These are phyloP conservation scores for Trametes meyenii DNA, from an alignment of 768 basidiomycete species.

Conservation along the genomic window DNA sequence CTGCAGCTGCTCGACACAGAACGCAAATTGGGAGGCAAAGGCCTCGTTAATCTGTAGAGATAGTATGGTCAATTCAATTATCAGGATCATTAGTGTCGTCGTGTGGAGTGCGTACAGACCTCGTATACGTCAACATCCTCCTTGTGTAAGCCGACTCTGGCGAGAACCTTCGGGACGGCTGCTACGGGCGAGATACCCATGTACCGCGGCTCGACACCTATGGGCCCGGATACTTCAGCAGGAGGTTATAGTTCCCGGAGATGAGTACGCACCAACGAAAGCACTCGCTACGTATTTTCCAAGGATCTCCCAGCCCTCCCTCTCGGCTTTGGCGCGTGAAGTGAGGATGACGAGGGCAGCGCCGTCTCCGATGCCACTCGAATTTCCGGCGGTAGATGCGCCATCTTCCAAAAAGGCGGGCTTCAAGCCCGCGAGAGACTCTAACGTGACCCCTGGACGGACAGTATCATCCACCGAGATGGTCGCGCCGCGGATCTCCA, in stretches of 20 bases:
- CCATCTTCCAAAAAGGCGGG: constrained; percentile 88
- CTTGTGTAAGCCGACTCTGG: constrained; percentile 60
- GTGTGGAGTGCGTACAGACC: constrained; percentile 39
- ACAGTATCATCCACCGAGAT: constrained; percentile 87
- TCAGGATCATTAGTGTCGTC: neutral
- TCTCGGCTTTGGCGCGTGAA: constrained; percentile 74
- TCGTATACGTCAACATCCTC: constrained; percentile 80
- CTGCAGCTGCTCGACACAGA: constrained; percentile 80
- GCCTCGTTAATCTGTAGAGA: constrained; percentile 78
- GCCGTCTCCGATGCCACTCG: constrained; percentile 91
- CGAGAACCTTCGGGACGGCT: constrained; percentile 72
- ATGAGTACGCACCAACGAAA: constrained; percentile 62
- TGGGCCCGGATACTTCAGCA: neutral
- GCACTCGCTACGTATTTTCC: constrained; percentile 82
- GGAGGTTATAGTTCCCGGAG: neutral
- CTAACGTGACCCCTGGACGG: constrained; percentile 76
- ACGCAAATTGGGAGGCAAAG: constrained; percentile 92
- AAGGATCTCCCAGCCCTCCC: constrained; percentile 75
- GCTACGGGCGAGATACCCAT: constrained; percentile 79
- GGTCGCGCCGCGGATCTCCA: constrained; percentile 69
- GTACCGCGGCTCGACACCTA: constrained; percentile 74
- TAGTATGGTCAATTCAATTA: neutral
- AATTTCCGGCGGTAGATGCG: constrained; percentile 76
- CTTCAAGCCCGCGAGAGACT: constrained; percentile 78
- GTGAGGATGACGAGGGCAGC: constrained; percentile 85